Evolutionary conservation across 1,139 yeast genomes (phyloP).

Genomic region (Diutina siamensis): DNA sequence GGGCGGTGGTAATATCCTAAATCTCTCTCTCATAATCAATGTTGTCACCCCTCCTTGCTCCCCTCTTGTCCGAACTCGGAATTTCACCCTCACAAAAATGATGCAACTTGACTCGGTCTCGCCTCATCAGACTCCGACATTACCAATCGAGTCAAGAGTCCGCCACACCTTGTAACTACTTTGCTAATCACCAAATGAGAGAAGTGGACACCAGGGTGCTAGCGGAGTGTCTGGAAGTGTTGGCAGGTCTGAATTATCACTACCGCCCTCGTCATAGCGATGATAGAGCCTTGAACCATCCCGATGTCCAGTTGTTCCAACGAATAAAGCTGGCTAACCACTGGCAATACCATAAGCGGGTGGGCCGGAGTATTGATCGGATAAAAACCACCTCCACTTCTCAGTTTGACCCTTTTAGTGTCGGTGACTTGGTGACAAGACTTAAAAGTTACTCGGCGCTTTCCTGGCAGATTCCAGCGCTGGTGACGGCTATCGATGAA

Average conservation of each 20-base stretch:
- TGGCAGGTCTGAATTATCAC: neutral
- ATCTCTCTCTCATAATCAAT: no score
- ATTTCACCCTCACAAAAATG: no score
- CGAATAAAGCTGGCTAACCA: conserved; percentile 1
- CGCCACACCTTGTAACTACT: neutral
- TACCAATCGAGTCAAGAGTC: no score
- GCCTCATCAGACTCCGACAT: neutral
- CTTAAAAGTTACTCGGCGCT: neutral
- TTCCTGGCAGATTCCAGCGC: neutral
- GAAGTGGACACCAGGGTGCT: neutral
- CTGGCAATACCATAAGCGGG: conserved; percentile 4
- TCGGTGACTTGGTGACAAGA: neutral
- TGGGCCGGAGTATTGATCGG: neutral
- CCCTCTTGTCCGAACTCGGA: no score
- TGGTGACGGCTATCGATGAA: neutral
- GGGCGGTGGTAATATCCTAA: no score
- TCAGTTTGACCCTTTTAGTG: neutral
- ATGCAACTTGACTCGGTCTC: neutral
- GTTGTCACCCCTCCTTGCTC: no score
- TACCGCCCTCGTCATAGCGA: neutral
- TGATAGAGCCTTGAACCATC: neutral
- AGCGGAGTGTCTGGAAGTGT: conserved; percentile 1
- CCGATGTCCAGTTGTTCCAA: conserved; percentile 2
- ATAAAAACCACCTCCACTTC: conserved; percentile 2
- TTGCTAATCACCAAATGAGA: neutral